phyloP scores from a whole-genome alignment of 2,329 filamentous ascomycete species.

The Trichoderma brevicompactum region DNA sequence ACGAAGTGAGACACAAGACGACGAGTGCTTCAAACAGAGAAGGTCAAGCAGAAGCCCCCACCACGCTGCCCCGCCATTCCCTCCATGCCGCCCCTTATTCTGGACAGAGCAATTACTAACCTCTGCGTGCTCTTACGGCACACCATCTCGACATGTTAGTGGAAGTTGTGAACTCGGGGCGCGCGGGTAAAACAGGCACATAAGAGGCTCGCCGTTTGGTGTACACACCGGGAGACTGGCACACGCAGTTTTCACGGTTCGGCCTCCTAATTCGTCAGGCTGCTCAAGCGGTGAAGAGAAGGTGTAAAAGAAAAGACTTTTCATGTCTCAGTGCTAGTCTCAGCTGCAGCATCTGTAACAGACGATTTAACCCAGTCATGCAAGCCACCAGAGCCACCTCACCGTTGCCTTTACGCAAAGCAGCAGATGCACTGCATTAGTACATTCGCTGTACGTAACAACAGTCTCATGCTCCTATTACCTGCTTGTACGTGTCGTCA shows the following conservation, averaged over 20 bases:
- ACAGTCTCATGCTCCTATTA: constrained; percentile 8
- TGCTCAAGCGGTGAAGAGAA: constrained; percentile 20
- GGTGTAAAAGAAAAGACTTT: neutral
- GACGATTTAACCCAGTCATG: constrained; percentile 3
- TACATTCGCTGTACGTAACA: constrained; percentile 9
- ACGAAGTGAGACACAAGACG: constrained; percentile 6
- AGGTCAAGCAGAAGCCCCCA: constrained; percentile 3
- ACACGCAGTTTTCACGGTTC: neutral
- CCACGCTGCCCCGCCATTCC: neutral
- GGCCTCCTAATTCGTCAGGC: constrained; percentile 11
- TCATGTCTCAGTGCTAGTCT: constrained; percentile 10
- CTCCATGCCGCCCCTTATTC: neutral
- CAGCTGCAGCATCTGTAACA: constrained; percentile 25
- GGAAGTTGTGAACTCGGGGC: constrained; percentile 6
- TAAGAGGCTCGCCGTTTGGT: neutral
- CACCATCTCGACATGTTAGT: constrained; percentile 17
- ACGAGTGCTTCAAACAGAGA: constrained; percentile 9
- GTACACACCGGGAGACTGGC: neutral
- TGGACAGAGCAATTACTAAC: constrained; percentile 2
- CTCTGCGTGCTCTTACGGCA: constrained; percentile 4
- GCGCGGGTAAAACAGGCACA: constrained; percentile 26
- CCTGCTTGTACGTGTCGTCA: neutral
- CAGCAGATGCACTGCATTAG: constrained; percentile 14
- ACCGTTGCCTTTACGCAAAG: constrained; percentile 12
- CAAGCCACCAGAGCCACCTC: constrained; percentile 21